These are phyloP conservation scores for Pichia sp. DNA, from an alignment of 1,139 yeast genomes.

Conservation along the genomic window DNA sequence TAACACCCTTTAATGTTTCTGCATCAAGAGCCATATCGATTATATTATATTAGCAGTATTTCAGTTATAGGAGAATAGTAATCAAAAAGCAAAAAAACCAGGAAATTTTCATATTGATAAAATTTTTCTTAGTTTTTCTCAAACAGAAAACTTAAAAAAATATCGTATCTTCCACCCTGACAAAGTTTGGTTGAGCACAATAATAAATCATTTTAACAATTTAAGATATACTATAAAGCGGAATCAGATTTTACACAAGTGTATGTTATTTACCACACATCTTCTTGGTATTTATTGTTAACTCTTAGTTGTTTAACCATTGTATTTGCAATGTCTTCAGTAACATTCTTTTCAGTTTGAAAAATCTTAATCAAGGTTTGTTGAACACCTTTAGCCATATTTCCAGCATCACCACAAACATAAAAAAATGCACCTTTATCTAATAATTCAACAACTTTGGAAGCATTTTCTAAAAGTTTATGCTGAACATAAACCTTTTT, in stretches of 20 bases:
- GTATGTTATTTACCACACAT: conserved; percentile 88
- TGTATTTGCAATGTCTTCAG: conserved; percentile 66
- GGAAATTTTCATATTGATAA: background rate
- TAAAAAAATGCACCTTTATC: conserved; percentile 76
- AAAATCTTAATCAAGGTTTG: conserved; percentile 59
- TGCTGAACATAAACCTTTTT: conserved; percentile 85
- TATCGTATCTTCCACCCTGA: too few relatives aligned
- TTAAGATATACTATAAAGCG: too few relatives aligned
- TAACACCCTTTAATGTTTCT: conserved; percentile 35
- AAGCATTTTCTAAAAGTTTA: conserved; percentile 53
- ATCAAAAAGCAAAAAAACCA: background rate
- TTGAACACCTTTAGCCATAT: conserved; percentile 97
- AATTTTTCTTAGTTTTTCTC: too few relatives aligned
- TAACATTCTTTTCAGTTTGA: conserved; percentile 44
- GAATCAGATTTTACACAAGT: too few relatives aligned
- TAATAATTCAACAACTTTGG: conserved; percentile 51
- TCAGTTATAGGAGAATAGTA: background rate
- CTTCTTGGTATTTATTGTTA: conserved; percentile 91
- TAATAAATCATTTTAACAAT: too few relatives aligned
- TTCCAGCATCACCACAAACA: conserved; percentile 95
- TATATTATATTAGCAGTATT: background rate
- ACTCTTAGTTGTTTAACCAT: conserved; percentile 74
- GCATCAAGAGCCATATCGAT: conserved; percentile 15
- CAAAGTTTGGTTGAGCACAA: too few relatives aligned
- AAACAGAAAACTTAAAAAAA: too few relatives aligned